phyloP scores from a whole-genome alignment of 2,329 filamentous ascomycete genomes.

The Pseudohalonectria lignicola region DNA sequence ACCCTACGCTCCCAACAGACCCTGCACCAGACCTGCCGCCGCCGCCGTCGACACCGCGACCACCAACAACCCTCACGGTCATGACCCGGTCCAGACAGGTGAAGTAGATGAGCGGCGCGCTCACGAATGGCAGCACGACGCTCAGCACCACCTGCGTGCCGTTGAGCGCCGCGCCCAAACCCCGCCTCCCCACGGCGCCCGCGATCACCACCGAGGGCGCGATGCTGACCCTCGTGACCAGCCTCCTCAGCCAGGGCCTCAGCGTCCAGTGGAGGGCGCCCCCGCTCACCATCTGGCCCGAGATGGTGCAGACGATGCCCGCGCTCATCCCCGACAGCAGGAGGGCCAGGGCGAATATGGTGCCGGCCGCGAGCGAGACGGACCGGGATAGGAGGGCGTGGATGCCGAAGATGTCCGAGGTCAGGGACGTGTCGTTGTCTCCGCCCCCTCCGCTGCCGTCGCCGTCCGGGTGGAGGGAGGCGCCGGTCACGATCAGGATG shows the following conservation, averaged over 20 bases:
- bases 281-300: conserved; percentile 81
- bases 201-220: conserved; percentile 76
- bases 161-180: conserved; percentile 61
- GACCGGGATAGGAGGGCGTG: conserved; percentile 58
- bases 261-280: conserved; percentile 68
- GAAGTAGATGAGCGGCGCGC: conserved; percentile 74
- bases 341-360: conserved; percentile 73
- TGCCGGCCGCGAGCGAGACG: conserved; percentile 65
- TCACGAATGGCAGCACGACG: conserved; percentile 72
- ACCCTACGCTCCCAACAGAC: background rate
- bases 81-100: conserved; percentile 72
- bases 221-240: conserved; percentile 75
- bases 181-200: conserved; percentile 60
- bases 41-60: too few relatives aligned
- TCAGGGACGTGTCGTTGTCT: conserved; percentile 43
- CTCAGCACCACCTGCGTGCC: conserved; percentile 70
- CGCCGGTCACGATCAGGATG: conserved; percentile 73
- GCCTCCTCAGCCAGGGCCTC: conserved; percentile 65
- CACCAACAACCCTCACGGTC: too few relatives aligned
- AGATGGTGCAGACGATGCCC: conserved; percentile 80
- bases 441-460: too few relatives aligned
- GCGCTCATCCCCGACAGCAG: conserved; percentile 72
- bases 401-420: conserved; percentile 76
- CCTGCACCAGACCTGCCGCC: background rate
- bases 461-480: conserved; percentile 66